A percentile compares a stretch with the other conserved stretches of the same genome.
These are phyloP conservation scores for Leccinellum rugosiceps DNA, from an alignment of 768 basidiomycete genomes.

Conservation along the genomic window DNA sequence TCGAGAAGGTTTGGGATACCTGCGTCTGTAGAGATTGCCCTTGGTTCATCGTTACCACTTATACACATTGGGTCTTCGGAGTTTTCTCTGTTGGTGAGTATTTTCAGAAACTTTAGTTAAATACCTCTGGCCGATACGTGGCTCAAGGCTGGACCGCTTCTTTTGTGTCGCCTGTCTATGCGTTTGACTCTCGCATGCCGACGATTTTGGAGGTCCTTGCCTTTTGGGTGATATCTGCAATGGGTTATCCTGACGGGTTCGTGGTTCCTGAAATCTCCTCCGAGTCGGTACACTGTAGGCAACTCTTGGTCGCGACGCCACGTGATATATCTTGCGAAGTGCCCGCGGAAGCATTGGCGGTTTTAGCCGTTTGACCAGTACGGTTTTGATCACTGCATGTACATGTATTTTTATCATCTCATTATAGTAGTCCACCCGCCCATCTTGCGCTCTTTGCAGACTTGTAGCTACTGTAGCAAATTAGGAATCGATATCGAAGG, in stretches of 20 bases:
- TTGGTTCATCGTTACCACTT: conserved; percentile 43
- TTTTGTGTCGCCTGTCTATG: conserved; percentile 47
- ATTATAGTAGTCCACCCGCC: neutral
- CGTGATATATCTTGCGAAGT: conserved; percentile 24
- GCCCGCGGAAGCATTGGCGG: conserved; percentile 19
- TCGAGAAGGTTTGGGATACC: conserved; percentile 37
- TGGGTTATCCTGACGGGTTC: conserved; percentile 36
- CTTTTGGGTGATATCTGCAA: conserved; percentile 57
- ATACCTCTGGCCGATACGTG: neutral
- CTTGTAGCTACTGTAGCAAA: neutral
- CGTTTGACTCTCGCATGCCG: conserved; percentile 39
- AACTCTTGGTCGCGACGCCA: conserved; percentile 25
- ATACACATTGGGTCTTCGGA: conserved; percentile 43
- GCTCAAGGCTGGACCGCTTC: conserved; percentile 50
- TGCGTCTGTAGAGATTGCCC: conserved; percentile 35
- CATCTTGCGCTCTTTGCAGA: neutral
- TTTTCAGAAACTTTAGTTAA: neutral
- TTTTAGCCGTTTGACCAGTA: conserved; percentile 11
- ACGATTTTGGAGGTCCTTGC: conserved; percentile 49
- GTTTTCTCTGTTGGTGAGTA: conserved; percentile 37
- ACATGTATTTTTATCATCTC: neutral
- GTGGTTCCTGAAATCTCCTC: conserved; percentile 23
- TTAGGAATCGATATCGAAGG: neutral
- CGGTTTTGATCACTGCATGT: neutral
- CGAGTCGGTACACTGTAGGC: conserved; percentile 19